Conservation (phyloP, 192 early-diverging fungal genomes). For the Coemansia sp. region DNA sequence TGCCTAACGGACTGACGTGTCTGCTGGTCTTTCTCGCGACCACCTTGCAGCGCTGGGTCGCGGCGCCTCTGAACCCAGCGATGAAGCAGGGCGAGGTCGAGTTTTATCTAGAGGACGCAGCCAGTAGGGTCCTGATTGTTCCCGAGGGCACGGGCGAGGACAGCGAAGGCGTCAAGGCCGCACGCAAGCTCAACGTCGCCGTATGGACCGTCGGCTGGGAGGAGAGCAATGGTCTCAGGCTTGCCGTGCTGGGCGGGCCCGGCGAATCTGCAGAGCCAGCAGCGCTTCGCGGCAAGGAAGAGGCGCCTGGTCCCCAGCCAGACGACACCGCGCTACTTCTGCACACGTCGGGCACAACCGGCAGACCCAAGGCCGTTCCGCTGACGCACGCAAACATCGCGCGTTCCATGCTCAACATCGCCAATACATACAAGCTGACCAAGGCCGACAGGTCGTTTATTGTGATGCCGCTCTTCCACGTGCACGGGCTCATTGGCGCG, state of each 20-base stretch:
- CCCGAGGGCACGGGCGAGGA: conserved; percentile 54
- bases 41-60: conserved; percentile 58
- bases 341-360: conserved; percentile 81
- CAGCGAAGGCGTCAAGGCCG: conserved; percentile 59
- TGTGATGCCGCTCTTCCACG: conserved; percentile 87
- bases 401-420: conserved; percentile 71
- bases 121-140: conserved; percentile 61
- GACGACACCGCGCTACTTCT: conserved; percentile 69
- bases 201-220: conserved; percentile 61
- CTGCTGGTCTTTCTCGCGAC: conserved; percentile 66
- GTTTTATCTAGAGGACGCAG: conserved; percentile 74
- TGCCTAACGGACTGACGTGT: conserved; percentile 70
- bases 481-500: conserved; percentile 78
- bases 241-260: conserved; percentile 23
- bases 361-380: conserved; percentile 75
- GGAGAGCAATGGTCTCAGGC: conserved; percentile 19
- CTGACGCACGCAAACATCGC: conserved; percentile 74
- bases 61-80: conserved; percentile 70
- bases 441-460: conserved; percentile 63
- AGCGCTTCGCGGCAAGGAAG: conserved; percentile 9
- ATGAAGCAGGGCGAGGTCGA: conserved; percentile 68
- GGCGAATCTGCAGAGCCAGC: conserved; percentile 14
- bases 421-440: conserved; percentile 62
- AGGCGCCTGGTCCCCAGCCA: conserved; percentile 27
- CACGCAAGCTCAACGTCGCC: conserved; percentile 47